Base-by-base conservation (phyloP, 768 basidiomycete species). In the Pulveroboletus sp. region DNA sequence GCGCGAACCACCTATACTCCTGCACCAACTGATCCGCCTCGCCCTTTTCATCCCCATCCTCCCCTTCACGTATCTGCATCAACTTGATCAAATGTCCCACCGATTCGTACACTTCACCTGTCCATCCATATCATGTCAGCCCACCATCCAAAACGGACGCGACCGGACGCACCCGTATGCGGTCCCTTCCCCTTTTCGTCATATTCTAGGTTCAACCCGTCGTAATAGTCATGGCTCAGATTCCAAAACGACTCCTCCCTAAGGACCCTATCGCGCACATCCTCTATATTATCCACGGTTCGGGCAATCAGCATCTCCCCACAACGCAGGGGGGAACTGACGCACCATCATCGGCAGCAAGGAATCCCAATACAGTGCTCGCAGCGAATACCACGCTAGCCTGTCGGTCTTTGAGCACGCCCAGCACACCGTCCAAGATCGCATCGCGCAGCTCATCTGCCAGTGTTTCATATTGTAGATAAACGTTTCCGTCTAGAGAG, bases 101-200 rank as follows among this genome's bases (percentile, higher is more conserved):
- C 1, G 56, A 51, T 21, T 54, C 47, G 33, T 58, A 62, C 12
- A 65, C 63, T 41, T 64, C 63, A 1, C 39, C 62, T 64, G 47
- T n/a, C 17, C 16, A 20, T 49, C 6, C 9, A 27, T 4, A 17
- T 36, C n/a, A 17, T 36, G 35, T 36, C 35, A 17, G 35, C 4
- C n/a, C 34, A 35, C 16, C 12, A 17, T n/a, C 16, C 23, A 40
- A 9, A 24, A 9, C 19, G n/a, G 1, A 17, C 14, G 2, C 17
- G 13, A n/a, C 12, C 4, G 16, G 38, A 23, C 61, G 29, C 23
- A 64, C 63, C 45, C 16, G 37, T 43, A 3, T 44, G 43, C 0
- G 56, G 54, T 2, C 56, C 43, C 46, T 27, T 52, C 3, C 42
- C 45, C 34, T 49, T 51, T 20, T 53, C 49, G 29, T 55, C 56